Base-by-base conservation (phyloP, 2,329 filamentous ascomycete species). In the Monosporascus ibericus region DNA sequence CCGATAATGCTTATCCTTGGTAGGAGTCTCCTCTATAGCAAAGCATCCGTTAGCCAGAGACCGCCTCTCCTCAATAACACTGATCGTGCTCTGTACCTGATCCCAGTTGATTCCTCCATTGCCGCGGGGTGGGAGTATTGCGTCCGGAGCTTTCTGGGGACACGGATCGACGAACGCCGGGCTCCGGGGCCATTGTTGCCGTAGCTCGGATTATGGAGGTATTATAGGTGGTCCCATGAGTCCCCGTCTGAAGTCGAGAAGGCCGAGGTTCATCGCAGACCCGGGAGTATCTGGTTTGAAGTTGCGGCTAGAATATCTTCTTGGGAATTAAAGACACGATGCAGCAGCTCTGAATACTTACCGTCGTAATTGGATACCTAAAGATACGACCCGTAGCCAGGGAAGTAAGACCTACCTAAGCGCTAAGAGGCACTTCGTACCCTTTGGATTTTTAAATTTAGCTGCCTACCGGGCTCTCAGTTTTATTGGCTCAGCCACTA, bases 101-200 rank as follows among this genome's bases (percentile, higher is more conserved):
- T 65, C 89, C 85, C 55, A 87, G 78, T 68, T 86, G 86, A 70
- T 85, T 86, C 70, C 88, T 87, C 81, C 87, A 87, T 74, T 88
- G 86, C 67, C 87, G 84, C 58, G 82, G 80, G 40, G 84, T 84
- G 58, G 87, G 90, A 67, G 88, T 90, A 59, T 85, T 83, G 66
- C 88, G 87, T 58, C 90, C 90, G 68, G 90, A 94, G 79, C 87
- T 92, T 68, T 89, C 84, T 64, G 90, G 90, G 57, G 91, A 94
- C 61, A 76, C 72, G 52, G 83, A 84, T 64, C 78, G 79, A 55
- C 78, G 79, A 58, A 75, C 70, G 59, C 73, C 75, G 53, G 78
- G 75, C 70, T 88, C 85, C 74, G 84, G 81, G 66, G 82, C 77
- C 85, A 88, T 88, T 61, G 58, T 73, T 65, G 60, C 60, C 58